Base-by-base conservation (phyloP, 2,329 filamentous ascomycete species). In the Ophiostoma perfectum region DNA sequence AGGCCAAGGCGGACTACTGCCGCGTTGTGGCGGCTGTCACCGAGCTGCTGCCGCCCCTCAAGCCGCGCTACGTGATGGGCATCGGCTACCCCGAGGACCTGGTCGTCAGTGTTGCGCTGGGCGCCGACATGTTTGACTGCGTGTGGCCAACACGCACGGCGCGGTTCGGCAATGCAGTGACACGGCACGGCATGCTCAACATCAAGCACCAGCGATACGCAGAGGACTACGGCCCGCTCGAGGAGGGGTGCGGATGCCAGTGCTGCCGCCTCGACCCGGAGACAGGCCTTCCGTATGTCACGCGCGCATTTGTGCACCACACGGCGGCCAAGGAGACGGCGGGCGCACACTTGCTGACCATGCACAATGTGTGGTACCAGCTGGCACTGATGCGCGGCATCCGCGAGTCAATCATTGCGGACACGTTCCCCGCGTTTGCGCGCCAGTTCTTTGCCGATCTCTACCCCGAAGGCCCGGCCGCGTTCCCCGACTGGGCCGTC, bases 41-140 rank as follows among this genome's bases (percentile, higher is more conserved):
- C 1, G 85, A 83, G 44, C 78, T 97, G 69, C 83, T 99, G 18
- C 96, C 96, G 0, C 90, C 94, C 69, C 82, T 91, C 71, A 99
- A 99, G 79, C 95, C 95, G n/a, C 86, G 95, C 77, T 99, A 99
- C 79, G 94, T 99, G 69, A 99, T 99, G 96, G 95, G 95, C 18
- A 95, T 99, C 73, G 93, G 95, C 12, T 99, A 97, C 78, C 95
- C 95, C 1, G 95, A 98, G 80, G 95, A 99, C 75, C 82, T 99
- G 68, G 86, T 99, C 1, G 93, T 99, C 52, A 96, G 92, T 67
- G 89, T 97, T 4, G 95, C 95, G 1, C 84, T 99, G 0, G 95
- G 95, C 3, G 95, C 95, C 65, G 95, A 99, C 79, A 99, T 99
- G 95, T 99, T 99, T 77, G 95, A 99, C 79, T 99, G 96, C 76